A percentile compares a stretch with the other conserved stretches of the same genome.
These are phyloP conservation scores for Deinandra increscens DNA, from an alignment of 129 eudicot species.

Conservation along the genomic window DNA sequence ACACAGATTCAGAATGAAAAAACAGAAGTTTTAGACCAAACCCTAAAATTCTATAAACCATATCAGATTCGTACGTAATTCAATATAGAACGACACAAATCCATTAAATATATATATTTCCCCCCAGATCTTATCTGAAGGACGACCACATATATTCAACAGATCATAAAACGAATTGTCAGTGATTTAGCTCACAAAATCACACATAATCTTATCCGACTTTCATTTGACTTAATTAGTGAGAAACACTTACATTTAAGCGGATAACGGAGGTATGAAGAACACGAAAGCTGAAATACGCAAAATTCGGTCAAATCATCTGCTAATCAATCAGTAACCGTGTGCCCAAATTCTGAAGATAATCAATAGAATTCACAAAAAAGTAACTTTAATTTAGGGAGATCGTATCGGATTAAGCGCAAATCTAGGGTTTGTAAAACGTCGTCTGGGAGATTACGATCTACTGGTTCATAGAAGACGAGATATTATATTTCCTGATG, in stretches of 20 bases:
- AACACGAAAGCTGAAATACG: constrained; percentile 16
- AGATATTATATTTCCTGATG: constrained; percentile 26
- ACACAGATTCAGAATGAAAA: background rate
- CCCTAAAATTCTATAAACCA: background rate
- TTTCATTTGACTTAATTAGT: constrained; percentile 9
- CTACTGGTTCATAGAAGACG: constrained; percentile 29
- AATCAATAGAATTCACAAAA: background rate
- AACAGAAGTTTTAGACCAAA: background rate
- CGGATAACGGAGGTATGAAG: constrained; percentile 15
- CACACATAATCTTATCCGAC: background rate
- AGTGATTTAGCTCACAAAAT: background rate
- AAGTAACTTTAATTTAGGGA: constrained; percentile 18
- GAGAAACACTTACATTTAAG: constrained; percentile 29
- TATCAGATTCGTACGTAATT: background rate
- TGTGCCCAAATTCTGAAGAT: background rate
- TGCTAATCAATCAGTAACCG: constrained; percentile 9
- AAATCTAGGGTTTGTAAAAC: constrained; percentile 28
- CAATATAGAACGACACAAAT: constrained; percentile 9
- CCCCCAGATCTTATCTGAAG: constrained; percentile 10
- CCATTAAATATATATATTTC: background rate
- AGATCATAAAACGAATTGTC: background rate
- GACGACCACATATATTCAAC: background rate
- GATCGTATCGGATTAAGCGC: constrained; percentile 14
- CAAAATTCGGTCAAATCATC: constrained; percentile 19
- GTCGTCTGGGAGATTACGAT: constrained; percentile 20